Conservation (phyloP, 352 stramenopile genomes). For the Phytophthora pistaciae region DNA sequence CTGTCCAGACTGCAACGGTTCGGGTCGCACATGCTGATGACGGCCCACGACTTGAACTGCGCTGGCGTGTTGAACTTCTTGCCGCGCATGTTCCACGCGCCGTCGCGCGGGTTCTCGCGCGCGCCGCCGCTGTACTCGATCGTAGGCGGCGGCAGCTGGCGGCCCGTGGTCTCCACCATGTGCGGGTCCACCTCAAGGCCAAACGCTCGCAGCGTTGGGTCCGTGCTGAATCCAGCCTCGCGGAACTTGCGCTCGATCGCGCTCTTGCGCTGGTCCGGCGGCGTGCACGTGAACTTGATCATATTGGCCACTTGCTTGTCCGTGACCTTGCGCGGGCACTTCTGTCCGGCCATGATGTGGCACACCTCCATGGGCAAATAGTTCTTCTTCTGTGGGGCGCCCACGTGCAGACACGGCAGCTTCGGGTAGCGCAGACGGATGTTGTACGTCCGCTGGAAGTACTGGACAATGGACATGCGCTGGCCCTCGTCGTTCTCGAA, state of each 20-base stretch:
- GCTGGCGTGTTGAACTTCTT: constrained; percentile 60
- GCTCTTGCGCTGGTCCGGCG: constrained; percentile 61
- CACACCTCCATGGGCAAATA: constrained; percentile 90
- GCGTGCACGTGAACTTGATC: constrained; percentile 76
- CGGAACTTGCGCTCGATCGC: constrained; percentile 69
- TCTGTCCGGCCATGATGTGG: constrained; percentile 74
- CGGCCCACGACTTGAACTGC: constrained; percentile 52
- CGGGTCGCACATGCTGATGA: constrained; percentile 65
- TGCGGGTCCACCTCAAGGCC: constrained; percentile 58
- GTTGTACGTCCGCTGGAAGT: constrained; percentile 67
- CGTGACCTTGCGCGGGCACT: constrained; percentile 77
- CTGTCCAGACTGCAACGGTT: constrained; percentile 37
- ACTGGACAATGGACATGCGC: constrained; percentile 60
- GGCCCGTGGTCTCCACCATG: constrained; percentile 64
- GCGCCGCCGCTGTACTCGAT: constrained; percentile 62
- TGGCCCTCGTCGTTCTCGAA: constrained; percentile 69
- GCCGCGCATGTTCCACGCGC: constrained; percentile 78
- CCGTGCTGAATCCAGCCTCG: constrained; percentile 62
- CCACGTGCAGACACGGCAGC: constrained; percentile 84
- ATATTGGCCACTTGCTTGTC: constrained; percentile 88
- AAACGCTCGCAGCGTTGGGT: constrained; percentile 65
- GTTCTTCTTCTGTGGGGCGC: constrained; percentile 74
- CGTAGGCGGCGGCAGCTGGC: constrained; percentile 51
- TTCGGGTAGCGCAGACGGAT: constrained; percentile 69
- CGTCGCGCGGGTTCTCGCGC: constrained; percentile 56